A percentile compares a stretch with the other conserved stretches of the same genome.
phyloP scores from a whole-genome alignment of 2,329 filamentous ascomycete genomes.

The Colletotrichum sojae region DNA sequence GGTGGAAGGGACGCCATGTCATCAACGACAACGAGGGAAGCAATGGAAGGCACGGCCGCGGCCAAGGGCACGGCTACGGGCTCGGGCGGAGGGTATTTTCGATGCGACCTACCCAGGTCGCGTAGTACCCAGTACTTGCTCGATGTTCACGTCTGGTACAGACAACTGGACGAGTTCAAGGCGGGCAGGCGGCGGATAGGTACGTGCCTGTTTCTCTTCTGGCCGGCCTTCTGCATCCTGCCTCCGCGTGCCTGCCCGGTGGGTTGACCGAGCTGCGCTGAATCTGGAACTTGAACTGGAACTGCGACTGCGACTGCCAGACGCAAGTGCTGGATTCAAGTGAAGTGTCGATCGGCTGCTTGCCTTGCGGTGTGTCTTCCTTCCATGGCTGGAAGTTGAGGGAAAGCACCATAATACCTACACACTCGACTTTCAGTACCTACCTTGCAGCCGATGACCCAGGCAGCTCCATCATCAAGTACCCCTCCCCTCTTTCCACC shows the following conservation, averaged over 20 bases:
- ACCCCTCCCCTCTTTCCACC: too few species aligned
- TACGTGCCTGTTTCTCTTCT: neutral
- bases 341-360: too few species aligned
- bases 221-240: neutral
- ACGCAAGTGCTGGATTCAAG: too few species aligned
- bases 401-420: too few species aligned
- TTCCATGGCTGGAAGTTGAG: too few species aligned
- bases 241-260: neutral
- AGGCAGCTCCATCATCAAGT: too few species aligned
- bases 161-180: neutral
- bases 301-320: constrained; percentile 5
- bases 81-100: neutral
- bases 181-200: neutral
- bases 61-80: neutral
- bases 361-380: too few species aligned
- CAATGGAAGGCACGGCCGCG: neutral
- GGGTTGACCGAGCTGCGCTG: constrained; percentile 19
- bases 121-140: too few species aligned
- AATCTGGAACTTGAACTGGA: constrained; percentile 23
- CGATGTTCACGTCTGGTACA: too few species aligned
- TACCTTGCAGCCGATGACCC: too few species aligned
- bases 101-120: too few species aligned
- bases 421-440: too few species aligned
- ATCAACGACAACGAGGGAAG: neutral
- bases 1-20: constrained; percentile 12